A percentile compares a stretch with the other conserved stretches of the same genome.
These are phyloP conservation scores for Raddia guianensis DNA, from an alignment of 176 grass and related monocot species.

Conservation along the genomic window DNA sequence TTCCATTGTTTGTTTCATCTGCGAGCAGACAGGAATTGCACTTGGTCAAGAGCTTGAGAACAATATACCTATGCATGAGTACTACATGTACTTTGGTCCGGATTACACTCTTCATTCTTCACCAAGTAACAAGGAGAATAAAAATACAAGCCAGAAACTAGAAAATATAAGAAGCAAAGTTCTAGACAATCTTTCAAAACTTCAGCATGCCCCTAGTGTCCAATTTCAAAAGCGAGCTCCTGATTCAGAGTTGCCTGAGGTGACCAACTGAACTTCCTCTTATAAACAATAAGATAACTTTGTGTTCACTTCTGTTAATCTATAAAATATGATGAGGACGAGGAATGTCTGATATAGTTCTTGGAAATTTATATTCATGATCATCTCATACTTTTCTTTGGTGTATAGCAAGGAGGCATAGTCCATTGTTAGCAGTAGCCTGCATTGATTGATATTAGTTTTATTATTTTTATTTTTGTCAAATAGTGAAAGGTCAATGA, in stretches of 20 bases:
- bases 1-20: constrained; percentile 16
- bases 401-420: neutral
- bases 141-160: constrained; percentile 64
- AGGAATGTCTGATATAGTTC: neutral
- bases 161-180: constrained; percentile 79
- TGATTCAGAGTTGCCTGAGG: constrained; percentile 87
- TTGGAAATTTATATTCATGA: neutral
- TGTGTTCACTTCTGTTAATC: neutral
- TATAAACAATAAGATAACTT: neutral
- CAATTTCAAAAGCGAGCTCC: constrained; percentile 91
- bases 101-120: constrained; percentile 92
- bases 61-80: constrained; percentile 82
- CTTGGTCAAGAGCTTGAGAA: constrained; percentile 76
- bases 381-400: neutral
- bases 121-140: constrained; percentile 99
- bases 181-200: constrained; percentile 88
- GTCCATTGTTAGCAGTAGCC: neutral
- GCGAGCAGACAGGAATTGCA: constrained; percentile 74
- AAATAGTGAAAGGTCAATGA: constrained; percentile 1
- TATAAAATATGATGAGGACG: neutral
- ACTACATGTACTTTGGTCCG: constrained; percentile 87
- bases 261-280: constrained; percentile 32
- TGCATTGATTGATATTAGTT: neutral
- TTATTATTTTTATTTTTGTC: constrained; percentile 22
- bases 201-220: constrained; percentile 85